Conservation (phyloP, 345 rosid genomes). For the Melastoma malabathricum region DNA sequence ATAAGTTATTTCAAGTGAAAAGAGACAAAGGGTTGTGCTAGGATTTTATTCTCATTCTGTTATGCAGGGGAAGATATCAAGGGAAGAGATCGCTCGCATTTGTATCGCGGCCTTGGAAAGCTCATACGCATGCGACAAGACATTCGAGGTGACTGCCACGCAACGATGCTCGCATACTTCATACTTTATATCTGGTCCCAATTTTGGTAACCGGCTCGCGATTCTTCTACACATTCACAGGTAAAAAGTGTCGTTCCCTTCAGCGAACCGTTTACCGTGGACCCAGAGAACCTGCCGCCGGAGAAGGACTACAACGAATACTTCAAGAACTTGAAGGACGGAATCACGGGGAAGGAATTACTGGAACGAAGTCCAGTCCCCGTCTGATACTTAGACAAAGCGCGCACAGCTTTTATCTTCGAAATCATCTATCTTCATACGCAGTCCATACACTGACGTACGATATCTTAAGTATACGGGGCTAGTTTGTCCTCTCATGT, state of each 20-base stretch:
- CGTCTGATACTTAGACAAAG: slow-evolving; percentile 14
- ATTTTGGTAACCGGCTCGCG: not conserved
- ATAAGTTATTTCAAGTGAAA: no score
- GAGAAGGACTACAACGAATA: slow-evolving; percentile 71
- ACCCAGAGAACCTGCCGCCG: slow-evolving; percentile 76
- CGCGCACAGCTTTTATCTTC: no score
- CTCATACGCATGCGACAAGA: slow-evolving; percentile 66
- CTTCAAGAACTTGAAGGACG: slow-evolving; percentile 62
- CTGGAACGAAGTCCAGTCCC: slow-evolving; percentile 44
- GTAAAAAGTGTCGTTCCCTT: slow-evolving; percentile 86
- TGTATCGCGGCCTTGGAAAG: slow-evolving; percentile 79
- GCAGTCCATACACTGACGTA: no score
- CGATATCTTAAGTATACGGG: no score
- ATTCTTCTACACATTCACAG: slow-evolving; percentile 20
- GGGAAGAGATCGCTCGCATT: slow-evolving; percentile 85
- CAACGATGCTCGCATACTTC: not conserved
- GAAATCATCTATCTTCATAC: no score
- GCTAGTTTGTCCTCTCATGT: no score
- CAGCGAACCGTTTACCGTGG: slow-evolving; percentile 73
- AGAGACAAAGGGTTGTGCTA: no score
- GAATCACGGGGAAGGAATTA: slow-evolving; percentile 69
- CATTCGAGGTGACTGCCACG: slow-evolving; percentile 58
- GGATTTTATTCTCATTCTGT: not conserved
- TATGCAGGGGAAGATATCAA: slow-evolving; percentile 75
- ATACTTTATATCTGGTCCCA: not conserved